Base-by-base conservation (phyloP, 2,329 filamentous ascomycete species). In the Cytospora paraplurivora region DNA sequence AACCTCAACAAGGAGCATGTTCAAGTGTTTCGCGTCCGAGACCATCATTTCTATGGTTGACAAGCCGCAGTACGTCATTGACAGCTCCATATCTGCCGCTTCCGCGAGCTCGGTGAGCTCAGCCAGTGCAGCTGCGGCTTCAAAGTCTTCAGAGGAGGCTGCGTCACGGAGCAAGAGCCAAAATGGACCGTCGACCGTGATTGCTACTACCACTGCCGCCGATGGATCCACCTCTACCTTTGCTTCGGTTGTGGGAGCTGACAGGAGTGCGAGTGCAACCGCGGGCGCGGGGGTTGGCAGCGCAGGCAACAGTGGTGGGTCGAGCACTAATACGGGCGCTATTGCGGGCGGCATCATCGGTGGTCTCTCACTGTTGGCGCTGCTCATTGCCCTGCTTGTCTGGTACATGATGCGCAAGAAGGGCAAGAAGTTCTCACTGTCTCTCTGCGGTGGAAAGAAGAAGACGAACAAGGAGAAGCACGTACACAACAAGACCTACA, bases 41-140 rank as follows among this genome's bases (percentile, higher is more conserved):
- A 69, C 70, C 0, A 63, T 76, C 35, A 55, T 76, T 35, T 70
- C 72, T 11, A 71, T 79, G 68, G 67, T 75, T 4, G 72, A 76
- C 62, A 70, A 70, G 19, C 77, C 77, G 0, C 73, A 73, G 58
- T 73, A 70, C 52, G 69, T 75, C 17, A 49, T 75, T 27, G 73
- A 76, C 49, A 72, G 72, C 10, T 71, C 70, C 4, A 67, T 69
- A 11, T 70, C 70, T 15, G 62, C 63, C 27, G 64, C 68, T 10
- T 62, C 66, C 0, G 59, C 67, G 21, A 51, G 53, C 3, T 62
- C 60, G 5, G 56, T 64, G 1, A 62, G 56, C 17, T 51, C 65
- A 8, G 56, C 57, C 33, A 54, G 47, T 27, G 54, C 47, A 13
- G 57, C 38, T 15, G 62, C 62, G 13, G 62, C 57, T 1, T 66